A percentile compares a stretch with the other conserved stretches of the same genome.
Evolutionary conservation across 345 rosid genomes (phyloP).

Genomic region (Streptanthus diversifolius): DNA sequence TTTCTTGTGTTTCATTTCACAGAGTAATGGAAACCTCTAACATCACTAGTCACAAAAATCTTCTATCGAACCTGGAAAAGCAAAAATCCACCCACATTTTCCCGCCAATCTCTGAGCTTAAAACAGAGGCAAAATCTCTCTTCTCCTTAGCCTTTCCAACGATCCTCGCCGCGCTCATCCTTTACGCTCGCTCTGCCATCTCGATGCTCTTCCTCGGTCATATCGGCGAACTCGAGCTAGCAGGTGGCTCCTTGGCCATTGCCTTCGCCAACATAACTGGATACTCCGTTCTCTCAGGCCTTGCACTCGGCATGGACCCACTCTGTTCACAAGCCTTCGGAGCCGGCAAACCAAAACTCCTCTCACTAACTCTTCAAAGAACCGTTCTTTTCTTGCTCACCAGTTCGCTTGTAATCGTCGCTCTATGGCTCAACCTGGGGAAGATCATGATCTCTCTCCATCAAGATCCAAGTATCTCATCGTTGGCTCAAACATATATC

Average conservation of each 20-base stretch:
- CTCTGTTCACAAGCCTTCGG: conserved; percentile 95
- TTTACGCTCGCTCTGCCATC: conserved; percentile 77
- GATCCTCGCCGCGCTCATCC: conserved; percentile 74
- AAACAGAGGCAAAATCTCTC: conserved; percentile 58
- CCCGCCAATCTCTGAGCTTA: conserved; percentile 40
- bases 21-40: conserved; percentile 20
- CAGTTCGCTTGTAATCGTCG: conserved; percentile 56
- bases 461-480: conserved; percentile 64
- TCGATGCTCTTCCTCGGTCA: conserved; percentile 95
- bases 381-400: conserved; percentile 65
- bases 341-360: conserved; percentile 74
- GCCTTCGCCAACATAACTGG: conserved; percentile 94
- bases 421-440: conserved; percentile 70
- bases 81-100: background rate
- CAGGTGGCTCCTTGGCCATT: conserved; percentile 89
- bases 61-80: conserved; percentile 25
- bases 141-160: conserved; percentile 79
- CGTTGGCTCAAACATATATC: conserved; percentile 62
- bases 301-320: conserved; percentile 92
- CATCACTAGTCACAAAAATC: conserved; percentile 4
- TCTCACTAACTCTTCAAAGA: conserved; percentile 78
- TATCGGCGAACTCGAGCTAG: conserved; percentile 77
- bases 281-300: conserved; percentile 89
- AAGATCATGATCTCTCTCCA: conserved; percentile 55
- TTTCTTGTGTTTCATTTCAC: background rate